Base-by-base conservation (phyloP, 2,329 filamentous ascomycete genomes). In the Paecilomyces fulvus region DNA sequence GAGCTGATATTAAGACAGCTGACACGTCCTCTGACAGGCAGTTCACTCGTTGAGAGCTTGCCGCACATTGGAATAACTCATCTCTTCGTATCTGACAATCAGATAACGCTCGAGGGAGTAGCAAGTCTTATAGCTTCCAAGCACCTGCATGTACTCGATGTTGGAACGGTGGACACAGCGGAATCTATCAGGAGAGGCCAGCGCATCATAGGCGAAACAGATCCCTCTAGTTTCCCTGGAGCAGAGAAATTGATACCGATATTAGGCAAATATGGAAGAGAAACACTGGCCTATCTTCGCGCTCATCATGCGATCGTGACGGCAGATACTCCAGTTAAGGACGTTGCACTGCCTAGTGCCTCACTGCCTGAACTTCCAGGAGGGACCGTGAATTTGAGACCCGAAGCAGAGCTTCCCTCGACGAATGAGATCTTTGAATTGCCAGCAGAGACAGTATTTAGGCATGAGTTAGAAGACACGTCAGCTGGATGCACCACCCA, bases 41-140 rank as follows among this genome's bases (percentile, higher is more conserved):
- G 78, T 52, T 75, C 83, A 30, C 77, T 79, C 37, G 77, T 84
- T 28, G 82, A 85, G 61, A 77, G 83, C 60, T 71, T 79, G 1
- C 75, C 79, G 21, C 74, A 79, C 61, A 70, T 73, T 9, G 83
- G 83, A 2, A 77, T 85, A 37, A 85, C 83, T 0, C 83, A 86
- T 68, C 69, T 86, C 2, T 83, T 83, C 62, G 75, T 85, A 12
- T 75, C 82, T 3, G 76, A 77, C 7, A 86, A 85, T 56, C 62
- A 70, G 2, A 65, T 85, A 4, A 83, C 80, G 1, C 76, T 81
- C 0, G 80, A 83, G 64, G 82, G 81, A 0, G 69, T 82, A 5
- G 79, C 78, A 3, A 78, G 76, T 14, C 70, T 85, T 4, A 63
- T 84, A 10, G 70, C 76, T 52, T 80, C 80, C 7, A 73, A 70